A percentile compares a stretch with the other conserved stretches of the same genome.
Evolutionary conservation across 2,329 filamentous ascomycete genomes (phyloP).

Genomic region (Colletotrichum abscissum): DNA sequence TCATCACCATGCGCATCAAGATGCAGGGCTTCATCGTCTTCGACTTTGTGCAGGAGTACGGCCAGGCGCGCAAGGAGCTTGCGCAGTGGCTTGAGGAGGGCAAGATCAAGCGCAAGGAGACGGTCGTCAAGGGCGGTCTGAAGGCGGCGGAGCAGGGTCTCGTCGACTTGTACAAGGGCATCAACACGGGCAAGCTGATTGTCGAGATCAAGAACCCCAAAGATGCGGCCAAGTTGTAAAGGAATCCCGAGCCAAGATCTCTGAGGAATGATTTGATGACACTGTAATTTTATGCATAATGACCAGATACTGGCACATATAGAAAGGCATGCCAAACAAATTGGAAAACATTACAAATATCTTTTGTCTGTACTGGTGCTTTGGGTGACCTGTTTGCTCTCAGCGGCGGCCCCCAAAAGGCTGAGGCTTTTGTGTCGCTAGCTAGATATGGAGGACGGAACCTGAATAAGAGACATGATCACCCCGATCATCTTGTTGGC

Average conservation of each 20-base stretch:
- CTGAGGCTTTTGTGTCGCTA: too few relatives aligned
- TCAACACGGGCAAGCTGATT: conserved; percentile 76
- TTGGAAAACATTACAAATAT: not conserved
- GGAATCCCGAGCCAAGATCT: not conserved
- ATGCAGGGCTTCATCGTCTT: conserved; percentile 82
- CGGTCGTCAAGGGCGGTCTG: conserved; percentile 77
- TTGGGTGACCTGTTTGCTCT: too few relatives aligned
- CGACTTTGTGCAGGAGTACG: conserved; percentile 71
- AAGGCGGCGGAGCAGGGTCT: conserved; percentile 72
- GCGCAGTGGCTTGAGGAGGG: conserved; percentile 77
- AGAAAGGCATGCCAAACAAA: not conserved
- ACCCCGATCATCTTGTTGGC: not conserved
- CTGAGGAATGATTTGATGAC: conserved; percentile 27
- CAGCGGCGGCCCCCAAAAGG: rapidly evolving
- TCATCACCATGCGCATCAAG: conserved; percentile 65
- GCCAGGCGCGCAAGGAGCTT: conserved; percentile 69
- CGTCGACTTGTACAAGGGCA: conserved; percentile 72
- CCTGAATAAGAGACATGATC: too few relatives aligned
- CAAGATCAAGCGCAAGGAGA: conserved; percentile 78
- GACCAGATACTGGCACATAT: not conserved
- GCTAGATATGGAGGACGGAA: too few relatives aligned
- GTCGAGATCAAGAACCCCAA: conserved; percentile 59
- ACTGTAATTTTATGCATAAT: conserved; percentile 25
- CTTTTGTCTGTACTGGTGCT: not conserved
- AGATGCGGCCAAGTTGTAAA: conserved; percentile 33